phyloP scores from a whole-genome alignment of 768 basidiomycete genomes.

The Psilocybe azurescens region DNA sequence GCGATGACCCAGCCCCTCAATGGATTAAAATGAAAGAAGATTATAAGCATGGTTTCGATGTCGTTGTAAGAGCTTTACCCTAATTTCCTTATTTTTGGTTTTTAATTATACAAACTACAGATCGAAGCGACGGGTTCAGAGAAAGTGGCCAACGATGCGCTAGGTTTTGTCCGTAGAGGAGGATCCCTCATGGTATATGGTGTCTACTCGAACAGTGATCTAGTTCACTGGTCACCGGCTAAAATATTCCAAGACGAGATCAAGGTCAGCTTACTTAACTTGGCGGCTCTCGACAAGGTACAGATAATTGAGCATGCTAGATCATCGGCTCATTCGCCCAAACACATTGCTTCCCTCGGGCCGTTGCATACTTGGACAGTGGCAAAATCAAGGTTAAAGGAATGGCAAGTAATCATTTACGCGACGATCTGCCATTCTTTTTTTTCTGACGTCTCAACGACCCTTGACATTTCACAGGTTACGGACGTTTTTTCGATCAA shows the following conservation, averaged over 20 bases:
- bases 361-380: constrained; percentile 86
- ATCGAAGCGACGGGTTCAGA: constrained; percentile 74
- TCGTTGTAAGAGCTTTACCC: constrained; percentile 50
- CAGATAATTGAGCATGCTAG: constrained; percentile 36
- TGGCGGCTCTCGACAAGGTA: background rate
- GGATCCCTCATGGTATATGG: constrained; percentile 90
- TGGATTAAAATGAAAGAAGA: constrained; percentile 80
- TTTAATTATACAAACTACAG: constrained; percentile 16
- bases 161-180: constrained; percentile 88
- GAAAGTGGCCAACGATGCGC: constrained; percentile 81
- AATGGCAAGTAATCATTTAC: constrained; percentile 48
- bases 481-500: constrained; percentile 66
- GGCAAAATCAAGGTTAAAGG: constrained; percentile 84
- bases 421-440: background rate
- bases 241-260: constrained; percentile 80
- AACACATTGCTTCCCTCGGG: constrained; percentile 88
- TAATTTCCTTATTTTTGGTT: background rate
- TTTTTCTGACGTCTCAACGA: constrained; percentile 8
- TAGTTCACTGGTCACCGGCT: constrained; percentile 85
- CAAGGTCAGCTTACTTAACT: constrained; percentile 32
- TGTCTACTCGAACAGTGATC: constrained; percentile 85
- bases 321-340: constrained; percentile 94
- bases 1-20: constrained; percentile 72
- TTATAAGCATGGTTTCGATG: constrained; percentile 87
- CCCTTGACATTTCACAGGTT: constrained; percentile 21